Evolutionary conservation across 495 filamentous ascomycete species (phyloP).

Genomic region (Neurospora sp.): DNA sequence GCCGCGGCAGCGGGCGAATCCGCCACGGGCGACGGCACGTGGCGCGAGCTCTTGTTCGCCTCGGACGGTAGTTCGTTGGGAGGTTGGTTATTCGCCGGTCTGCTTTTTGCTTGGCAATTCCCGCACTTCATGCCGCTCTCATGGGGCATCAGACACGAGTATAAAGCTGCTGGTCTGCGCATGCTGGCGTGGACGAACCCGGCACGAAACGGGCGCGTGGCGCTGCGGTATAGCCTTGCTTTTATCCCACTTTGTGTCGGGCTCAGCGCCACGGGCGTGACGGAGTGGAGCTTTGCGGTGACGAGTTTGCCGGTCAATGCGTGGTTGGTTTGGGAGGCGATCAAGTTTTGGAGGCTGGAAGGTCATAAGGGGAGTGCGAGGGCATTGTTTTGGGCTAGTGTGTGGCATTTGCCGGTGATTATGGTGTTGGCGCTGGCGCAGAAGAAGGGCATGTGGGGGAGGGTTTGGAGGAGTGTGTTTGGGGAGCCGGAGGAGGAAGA

Average conservation of each 20-base stretch:
- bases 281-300: slow-evolving; percentile 77
- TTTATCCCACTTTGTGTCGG: slow-evolving; percentile 84
- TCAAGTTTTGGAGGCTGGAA: slow-evolving; percentile 68
- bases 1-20: slow-evolving; percentile 82
- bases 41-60: slow-evolving; percentile 63
- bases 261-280: slow-evolving; percentile 70
- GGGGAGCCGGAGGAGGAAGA: slow-evolving; percentile 44
- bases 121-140: slow-evolving; percentile 93
- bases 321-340: slow-evolving; percentile 77
- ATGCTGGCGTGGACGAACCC: slow-evolving; percentile 92
- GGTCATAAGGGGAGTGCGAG: slow-evolving; percentile 74
- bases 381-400: slow-evolving; percentile 90
- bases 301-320: slow-evolving; percentile 74
- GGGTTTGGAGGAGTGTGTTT: slow-evolving; percentile 61
- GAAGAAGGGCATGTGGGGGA: slow-evolving; percentile 89
- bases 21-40: slow-evolving; percentile 59
- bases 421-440: slow-evolving; percentile 85
- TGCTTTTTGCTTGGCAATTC: slow-evolving; percentile 95
- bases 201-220: slow-evolving; percentile 70
- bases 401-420: slow-evolving; percentile 90
- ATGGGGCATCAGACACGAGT: slow-evolving; percentile 81
- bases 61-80: slow-evolving; percentile 49
- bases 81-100: slow-evolving; percentile 76
- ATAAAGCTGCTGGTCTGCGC: slow-evolving; percentile 73
- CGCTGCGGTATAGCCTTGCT: slow-evolving; percentile 73